Percentiles rank a stretch among this genome's conserved stretches.
Evolutionary conservation across 306 rosid species (phyloP).

Genomic region (Glycine latifolia): DNA sequence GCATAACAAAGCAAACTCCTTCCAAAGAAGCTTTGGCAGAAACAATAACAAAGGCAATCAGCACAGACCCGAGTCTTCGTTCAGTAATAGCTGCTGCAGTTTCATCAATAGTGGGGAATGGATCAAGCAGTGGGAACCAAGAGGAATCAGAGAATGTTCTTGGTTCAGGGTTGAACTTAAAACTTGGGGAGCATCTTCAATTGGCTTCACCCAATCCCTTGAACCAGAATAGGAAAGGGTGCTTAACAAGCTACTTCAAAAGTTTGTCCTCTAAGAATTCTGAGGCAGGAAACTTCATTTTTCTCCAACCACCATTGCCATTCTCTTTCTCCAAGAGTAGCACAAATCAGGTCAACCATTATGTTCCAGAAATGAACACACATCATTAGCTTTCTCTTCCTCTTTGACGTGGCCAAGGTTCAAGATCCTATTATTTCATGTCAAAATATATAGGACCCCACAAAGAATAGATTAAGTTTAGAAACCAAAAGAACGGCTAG

Average conservation of each 20-base stretch:
- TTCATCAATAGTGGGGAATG: conserved; percentile 60
- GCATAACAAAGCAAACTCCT: conserved; percentile 47
- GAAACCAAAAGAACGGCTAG: background rate
- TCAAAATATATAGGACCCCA: background rate
- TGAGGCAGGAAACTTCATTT: conserved; percentile 43
- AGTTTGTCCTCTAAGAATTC: conserved; percentile 51
- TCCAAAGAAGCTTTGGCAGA: conserved; percentile 59
- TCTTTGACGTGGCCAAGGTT: background rate
- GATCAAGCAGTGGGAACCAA: conserved; percentile 48
- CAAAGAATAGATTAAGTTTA: background rate
- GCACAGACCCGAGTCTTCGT: conserved; percentile 59
- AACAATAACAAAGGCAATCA: conserved; percentile 67
- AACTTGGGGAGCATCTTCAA: conserved; percentile 47
- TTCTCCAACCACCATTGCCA: conserved; percentile 56
- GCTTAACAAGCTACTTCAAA: conserved; percentile 47
- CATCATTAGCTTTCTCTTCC: conserved; percentile 24
- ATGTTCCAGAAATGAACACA: conserved; percentile 30
- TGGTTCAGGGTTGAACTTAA: conserved; percentile 48
- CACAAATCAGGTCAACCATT: conserved; percentile 31
- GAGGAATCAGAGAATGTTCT: conserved; percentile 36
- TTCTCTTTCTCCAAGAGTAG: conserved; percentile 41
- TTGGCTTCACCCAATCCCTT: conserved; percentile 41
- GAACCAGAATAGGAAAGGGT: conserved; percentile 52
- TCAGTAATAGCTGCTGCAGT: conserved; percentile 66
- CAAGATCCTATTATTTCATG: background rate